These are phyloP conservation scores for Chionographis japonica DNA, from an alignment of 106 monocot species.

Conservation along the genomic window DNA sequence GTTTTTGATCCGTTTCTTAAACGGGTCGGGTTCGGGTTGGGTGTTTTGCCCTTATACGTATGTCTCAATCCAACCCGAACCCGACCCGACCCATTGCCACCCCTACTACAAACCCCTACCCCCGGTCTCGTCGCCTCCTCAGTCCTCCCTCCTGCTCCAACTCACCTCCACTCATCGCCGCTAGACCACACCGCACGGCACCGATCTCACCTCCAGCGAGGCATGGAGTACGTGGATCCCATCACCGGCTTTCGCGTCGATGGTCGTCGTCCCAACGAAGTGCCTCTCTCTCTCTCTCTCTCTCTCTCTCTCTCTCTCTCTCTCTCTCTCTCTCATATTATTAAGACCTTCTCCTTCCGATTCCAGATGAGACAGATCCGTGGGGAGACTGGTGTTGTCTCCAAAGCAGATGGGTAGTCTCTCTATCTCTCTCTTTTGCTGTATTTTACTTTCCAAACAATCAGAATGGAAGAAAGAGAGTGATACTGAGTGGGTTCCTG, in stretches of 20 bases:
- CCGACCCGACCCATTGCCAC: too few species aligned
- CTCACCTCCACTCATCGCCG: too few species aligned
- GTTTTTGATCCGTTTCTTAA: too few species aligned
- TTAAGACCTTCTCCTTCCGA: background rate
- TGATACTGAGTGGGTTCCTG: too few species aligned
- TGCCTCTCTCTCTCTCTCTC: constrained; percentile 29
- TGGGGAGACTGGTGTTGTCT: constrained; percentile 77
- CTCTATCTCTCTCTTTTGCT: background rate
- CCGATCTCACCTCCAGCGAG: background rate
- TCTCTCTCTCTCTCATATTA: background rate
- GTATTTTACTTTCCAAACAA: background rate
- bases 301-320: background rate
- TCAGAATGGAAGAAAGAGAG: background rate
- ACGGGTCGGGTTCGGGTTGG: too few species aligned
- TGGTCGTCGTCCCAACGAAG: constrained; percentile 82
- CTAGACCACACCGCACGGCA: too few species aligned
- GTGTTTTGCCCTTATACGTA: too few species aligned
- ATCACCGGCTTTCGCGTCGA: constrained; percentile 80
- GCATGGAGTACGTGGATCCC: constrained; percentile 83
- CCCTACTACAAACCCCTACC: too few species aligned
- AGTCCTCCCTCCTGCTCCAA: too few species aligned
- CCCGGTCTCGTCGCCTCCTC: too few species aligned
- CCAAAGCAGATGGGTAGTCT: constrained; percentile 74
- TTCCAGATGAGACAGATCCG: constrained; percentile 82
- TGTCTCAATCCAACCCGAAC: too few species aligned